Evolutionary conservation across 495 filamentous ascomycete species (phyloP), one percentile per base, ranked within the genome.

Genomic region (Daldinia decipiens): DNA sequence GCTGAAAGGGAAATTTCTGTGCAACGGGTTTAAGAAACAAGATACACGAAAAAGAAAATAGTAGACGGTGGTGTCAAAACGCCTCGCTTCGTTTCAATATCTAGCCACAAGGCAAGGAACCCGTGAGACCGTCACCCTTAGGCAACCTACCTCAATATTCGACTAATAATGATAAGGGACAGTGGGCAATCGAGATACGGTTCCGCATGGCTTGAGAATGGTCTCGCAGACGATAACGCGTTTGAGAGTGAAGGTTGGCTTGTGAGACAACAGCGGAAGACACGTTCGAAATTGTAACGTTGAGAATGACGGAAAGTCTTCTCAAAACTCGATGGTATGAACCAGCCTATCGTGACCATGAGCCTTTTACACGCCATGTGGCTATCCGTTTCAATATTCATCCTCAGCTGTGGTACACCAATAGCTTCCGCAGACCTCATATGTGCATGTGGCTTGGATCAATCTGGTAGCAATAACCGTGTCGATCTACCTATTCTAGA

Each of bases 341-440:
- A 27, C 15, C 34, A n/a, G 19, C 9, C 36, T 17, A 38, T 55
- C 54, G 43, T 58, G 31, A 39, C 31, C 32, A 7, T 34, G 21
- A n/a, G 5, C 24, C 7, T 59, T 29, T n/a, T 24, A 29, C 13
- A 21, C 11, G 31, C 17, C 17, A 71, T 54, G 68, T 36, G 59
- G 32, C 55, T 67, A 67, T 52, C 68, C 68, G 68, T 59, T 47
- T 19, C 63, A 45, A 62, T 50, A 53, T 47, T 54, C n/a, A n/a
- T n/a, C 21, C 21, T 21, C 3, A 26, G 21, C 3, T 27, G 1
- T 9, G 8, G 11, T 34, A n/a, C 19, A 27, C 27, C 7, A 27
- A 21, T 19, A 26, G 7, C 11, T 40, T 15, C n/a, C 13, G 5
- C 19, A 15, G 27, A 21, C 40, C 12, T 34, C 24, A 50, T 15